A percentile compares a stretch with the other conserved stretches of the same genome.
Evolutionary conservation across 768 basidiomycete genomes (phyloP).

Genomic region (Tylopilus intermedius): DNA sequence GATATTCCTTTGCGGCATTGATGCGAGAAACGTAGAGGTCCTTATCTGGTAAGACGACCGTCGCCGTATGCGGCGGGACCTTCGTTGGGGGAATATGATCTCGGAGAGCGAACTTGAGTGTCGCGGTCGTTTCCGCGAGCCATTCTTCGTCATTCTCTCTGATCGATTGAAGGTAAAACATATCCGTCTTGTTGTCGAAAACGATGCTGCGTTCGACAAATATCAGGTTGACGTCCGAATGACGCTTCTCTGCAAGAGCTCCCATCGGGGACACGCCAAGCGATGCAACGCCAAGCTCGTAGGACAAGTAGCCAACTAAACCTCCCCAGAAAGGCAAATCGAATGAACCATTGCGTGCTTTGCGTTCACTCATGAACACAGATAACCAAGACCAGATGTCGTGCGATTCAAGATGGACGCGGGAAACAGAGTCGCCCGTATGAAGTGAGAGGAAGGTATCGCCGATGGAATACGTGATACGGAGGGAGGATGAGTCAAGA

Average conservation of each 20-base stretch:
- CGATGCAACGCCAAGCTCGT: constrained; percentile 67
- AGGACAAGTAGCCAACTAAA: constrained; percentile 70
- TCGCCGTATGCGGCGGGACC: constrained; percentile 20
- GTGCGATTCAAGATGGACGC: constrained; percentile 41
- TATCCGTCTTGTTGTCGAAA: constrained; percentile 48
- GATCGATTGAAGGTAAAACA: constrained; percentile 62
- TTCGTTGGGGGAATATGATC: constrained; percentile 23
- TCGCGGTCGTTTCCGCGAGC: constrained; percentile 42
- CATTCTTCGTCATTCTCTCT: constrained; percentile 55
- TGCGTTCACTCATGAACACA: constrained; percentile 56
- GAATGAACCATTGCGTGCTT: constrained; percentile 42
- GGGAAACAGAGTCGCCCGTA: constrained; percentile 31
- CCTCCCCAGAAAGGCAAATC: constrained; percentile 83
- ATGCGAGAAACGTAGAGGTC: constrained; percentile 64
- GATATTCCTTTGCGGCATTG: constrained; percentile 61
- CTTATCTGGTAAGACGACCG: constrained; percentile 53
- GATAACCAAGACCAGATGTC: constrained; percentile 75
- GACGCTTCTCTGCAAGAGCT: constrained; percentile 29
- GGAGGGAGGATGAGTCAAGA: constrained; percentile 47
- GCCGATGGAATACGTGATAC: constrained; percentile 53
- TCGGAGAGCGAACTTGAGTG: constrained; percentile 13
- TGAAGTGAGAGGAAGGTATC: constrained; percentile 46
- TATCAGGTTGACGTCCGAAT: constrained; percentile 70
- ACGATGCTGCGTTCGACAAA: constrained; percentile 79
- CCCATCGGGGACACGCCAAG: constrained; percentile 42